Conservation (phyloP, 2,329 filamentous ascomycete genomes). For the Sarocladiaceae sp. region DNA sequence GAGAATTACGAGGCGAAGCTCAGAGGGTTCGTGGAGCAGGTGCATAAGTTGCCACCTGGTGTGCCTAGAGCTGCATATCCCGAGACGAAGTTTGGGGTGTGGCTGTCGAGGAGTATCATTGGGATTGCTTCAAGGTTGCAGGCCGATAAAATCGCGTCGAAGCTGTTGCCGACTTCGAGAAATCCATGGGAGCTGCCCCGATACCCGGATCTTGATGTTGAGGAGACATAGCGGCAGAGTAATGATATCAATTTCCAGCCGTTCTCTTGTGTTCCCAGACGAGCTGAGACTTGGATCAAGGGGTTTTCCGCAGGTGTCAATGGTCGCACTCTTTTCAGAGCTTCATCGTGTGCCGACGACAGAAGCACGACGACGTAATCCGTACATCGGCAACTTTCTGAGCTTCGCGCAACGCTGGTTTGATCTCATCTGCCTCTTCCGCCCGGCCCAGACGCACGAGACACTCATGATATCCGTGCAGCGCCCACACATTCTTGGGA, state of each 20-base stretch:
- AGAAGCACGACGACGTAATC: conserved; percentile 31
- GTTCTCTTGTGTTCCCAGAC: neutral
- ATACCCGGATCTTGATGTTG: neutral
- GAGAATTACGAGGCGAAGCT: neutral
- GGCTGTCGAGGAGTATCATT: neutral
- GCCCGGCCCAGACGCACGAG: conserved; percentile 42
- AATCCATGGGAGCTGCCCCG: neutral
- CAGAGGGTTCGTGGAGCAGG: neutral
- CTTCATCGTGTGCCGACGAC: conserved; percentile 12
- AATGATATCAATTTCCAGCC: neutral
- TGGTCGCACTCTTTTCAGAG: conserved; percentile 1
- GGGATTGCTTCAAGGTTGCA: neutral
- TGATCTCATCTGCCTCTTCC: conserved; percentile 28
- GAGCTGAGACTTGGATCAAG: too few species aligned
- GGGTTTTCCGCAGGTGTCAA: neutral
- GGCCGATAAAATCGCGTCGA: neutral
- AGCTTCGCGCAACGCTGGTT: conserved; percentile 42
- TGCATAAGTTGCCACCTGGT: neutral
- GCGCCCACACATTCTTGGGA: conserved; percentile 67
- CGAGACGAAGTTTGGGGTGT: neutral
- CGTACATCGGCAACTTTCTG: conserved; percentile 54
- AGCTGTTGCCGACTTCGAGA: neutral
- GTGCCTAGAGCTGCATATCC: neutral
- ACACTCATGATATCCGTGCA: conserved; percentile 70
- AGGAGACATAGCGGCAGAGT: neutral